Conservation (phyloP, 2,329 filamentous ascomycete species). For the Phialocephala sp. region DNA sequence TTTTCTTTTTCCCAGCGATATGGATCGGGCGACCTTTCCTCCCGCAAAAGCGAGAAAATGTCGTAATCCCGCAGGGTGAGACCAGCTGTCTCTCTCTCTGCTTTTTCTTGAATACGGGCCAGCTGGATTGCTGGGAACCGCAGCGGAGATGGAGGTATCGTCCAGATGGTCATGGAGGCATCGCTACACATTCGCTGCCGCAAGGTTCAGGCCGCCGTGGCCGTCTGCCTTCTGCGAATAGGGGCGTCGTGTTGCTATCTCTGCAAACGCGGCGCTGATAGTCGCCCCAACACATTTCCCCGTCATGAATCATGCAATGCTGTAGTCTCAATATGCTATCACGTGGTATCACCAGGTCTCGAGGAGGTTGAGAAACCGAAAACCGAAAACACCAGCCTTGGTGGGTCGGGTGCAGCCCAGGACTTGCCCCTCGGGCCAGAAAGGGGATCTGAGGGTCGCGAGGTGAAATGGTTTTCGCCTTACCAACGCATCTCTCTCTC, state of each 20-base stretch:
- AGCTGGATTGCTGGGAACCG: background rate
- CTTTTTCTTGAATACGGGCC: conserved; percentile 1
- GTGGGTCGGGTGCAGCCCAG: background rate
- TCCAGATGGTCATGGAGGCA: background rate
- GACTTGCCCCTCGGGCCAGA: background rate
- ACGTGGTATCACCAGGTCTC: background rate
- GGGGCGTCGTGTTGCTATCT: background rate
- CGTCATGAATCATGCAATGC: background rate
- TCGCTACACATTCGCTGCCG: conserved; percentile 2
- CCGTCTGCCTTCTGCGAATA: background rate
- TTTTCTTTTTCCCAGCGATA: conserved; percentile 5
- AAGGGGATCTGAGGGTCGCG: background rate
- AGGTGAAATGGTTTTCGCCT: background rate
- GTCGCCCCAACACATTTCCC: background rate
- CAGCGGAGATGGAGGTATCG: background rate
- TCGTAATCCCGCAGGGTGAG: conserved; percentile 6
- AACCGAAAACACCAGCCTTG: background rate
- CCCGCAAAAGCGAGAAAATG: background rate
- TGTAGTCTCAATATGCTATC: background rate
- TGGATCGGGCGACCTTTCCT: background rate
- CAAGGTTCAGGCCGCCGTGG: conserved; percentile 3
- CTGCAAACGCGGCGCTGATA: background rate
- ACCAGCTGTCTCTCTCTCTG: background rate
- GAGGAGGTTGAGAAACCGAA: background rate
- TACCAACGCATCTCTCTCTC: background rate